These are phyloP conservation scores for Lecanosticta acicola DNA, from an alignment of 2,329 filamentous ascomycete genomes.

Conservation along the genomic window DNA sequence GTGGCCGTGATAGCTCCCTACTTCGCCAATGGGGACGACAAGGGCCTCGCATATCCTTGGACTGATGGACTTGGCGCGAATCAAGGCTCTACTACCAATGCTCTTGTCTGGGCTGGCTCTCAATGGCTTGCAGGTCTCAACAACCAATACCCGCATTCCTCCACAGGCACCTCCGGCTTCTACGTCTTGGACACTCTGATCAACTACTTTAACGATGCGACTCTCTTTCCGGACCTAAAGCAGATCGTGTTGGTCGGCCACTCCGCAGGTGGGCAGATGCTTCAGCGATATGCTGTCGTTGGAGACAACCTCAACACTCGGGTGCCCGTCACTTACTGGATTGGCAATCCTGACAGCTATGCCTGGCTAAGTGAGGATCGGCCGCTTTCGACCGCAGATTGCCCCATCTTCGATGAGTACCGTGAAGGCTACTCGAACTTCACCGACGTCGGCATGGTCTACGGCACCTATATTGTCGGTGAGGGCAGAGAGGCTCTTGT, in stretches of 20 bases:
- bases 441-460: constrained; percentile 18
- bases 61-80: constrained; percentile 21
- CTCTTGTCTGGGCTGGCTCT: constrained; percentile 32
- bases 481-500: constrained; percentile 26
- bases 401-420: constrained; percentile 31
- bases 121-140: constrained; percentile 31
- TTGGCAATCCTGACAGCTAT: constrained; percentile 34
- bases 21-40: constrained; percentile 33
- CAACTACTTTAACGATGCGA: constrained; percentile 29
- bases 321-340: constrained; percentile 30
- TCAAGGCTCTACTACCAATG: constrained; percentile 28
- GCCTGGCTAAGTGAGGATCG: constrained; percentile 29
- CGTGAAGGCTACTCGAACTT: constrained; percentile 30
- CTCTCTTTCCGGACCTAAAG: constrained; percentile 32
- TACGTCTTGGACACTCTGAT: constrained; percentile 32
- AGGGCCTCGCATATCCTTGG: constrained; percentile 31
- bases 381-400: constrained; percentile 27
- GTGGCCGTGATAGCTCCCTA: constrained; percentile 31
- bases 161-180: constrained; percentile 25
- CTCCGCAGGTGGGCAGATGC: constrained; percentile 32
- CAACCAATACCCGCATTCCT: constrained; percentile 30
- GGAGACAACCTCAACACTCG: constrained; percentile 21
- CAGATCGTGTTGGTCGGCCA: constrained; percentile 35
- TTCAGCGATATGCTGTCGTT: constrained; percentile 32
- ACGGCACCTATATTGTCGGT: constrained; percentile 23